A percentile compares a stretch with the other conserved stretches of the same genome.
Evolutionary conservation across 495 filamentous ascomycete genomes (phyloP).

Genomic region (Tuber aestivum): DNA sequence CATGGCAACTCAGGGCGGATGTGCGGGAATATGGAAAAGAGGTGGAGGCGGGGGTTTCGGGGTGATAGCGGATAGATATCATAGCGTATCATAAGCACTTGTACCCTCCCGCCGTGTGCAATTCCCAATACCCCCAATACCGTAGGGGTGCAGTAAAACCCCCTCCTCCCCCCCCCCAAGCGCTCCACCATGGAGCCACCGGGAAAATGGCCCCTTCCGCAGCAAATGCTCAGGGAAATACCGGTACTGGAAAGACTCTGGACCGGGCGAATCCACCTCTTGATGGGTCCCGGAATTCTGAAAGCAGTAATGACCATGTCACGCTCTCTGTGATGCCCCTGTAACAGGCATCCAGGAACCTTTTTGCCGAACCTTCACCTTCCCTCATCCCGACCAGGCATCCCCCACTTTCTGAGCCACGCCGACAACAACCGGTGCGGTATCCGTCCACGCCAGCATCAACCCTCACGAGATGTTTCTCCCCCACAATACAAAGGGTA

Average conservation of each 20-base stretch:
- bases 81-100: neutral
- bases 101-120: neutral
- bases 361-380: neutral
- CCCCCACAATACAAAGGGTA: neutral
- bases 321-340: neutral
- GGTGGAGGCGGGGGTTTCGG: neutral
- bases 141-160: neutral
- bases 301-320: neutral
- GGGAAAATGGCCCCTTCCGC: neutral
- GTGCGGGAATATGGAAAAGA: neutral
- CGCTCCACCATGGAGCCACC: neutral
- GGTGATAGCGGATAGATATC: constrained; percentile 3
- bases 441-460: neutral
- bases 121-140: neutral
- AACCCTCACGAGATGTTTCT: neutral
- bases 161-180: neutral
- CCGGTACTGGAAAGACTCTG: neutral
- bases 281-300: neutral
- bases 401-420: neutral
- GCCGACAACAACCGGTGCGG: neutral
- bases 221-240: neutral
- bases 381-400: neutral
- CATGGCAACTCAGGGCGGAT: neutral
- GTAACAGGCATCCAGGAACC: constrained; percentile 2
- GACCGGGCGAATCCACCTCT: neutral